These are phyloP conservation scores for Prillingera fragicola DNA, from an alignment of 1,284 basidiomycete genomes.

Conservation along the genomic window DNA sequence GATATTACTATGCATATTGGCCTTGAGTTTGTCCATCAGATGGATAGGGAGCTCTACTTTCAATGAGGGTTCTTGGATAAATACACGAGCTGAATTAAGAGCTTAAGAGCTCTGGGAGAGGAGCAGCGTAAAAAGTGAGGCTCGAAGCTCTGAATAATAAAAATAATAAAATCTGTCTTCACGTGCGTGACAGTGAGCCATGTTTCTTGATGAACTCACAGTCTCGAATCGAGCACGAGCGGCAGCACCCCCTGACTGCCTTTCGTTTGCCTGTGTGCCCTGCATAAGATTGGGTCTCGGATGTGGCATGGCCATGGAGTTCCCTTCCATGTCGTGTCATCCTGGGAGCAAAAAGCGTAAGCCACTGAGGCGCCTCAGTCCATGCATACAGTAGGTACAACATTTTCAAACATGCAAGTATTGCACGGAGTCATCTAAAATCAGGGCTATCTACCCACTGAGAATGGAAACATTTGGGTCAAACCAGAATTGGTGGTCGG, in stretches of 20 bases:
- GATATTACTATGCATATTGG: no score
- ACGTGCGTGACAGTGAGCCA: no score
- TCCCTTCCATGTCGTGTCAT: not conserved
- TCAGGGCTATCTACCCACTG: no score
- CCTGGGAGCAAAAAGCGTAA: not conserved
- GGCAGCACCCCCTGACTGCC: no score
- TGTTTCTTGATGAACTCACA: no score
- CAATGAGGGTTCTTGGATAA: not conserved
- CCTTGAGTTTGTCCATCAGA: no score
- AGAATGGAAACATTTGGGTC: constrained; percentile 6
- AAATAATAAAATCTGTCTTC: not conserved
- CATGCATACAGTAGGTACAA: not conserved
- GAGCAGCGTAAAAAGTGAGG: not conserved
- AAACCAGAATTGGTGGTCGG: constrained; percentile 7
- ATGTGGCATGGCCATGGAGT: constrained; percentile 1
- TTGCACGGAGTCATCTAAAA: no score
- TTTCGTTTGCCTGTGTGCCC: no score
- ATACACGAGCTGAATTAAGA: no score
- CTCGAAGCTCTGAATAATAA: not conserved
- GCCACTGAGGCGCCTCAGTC: not conserved
- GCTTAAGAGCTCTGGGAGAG: not conserved
- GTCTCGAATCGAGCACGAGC: no score
- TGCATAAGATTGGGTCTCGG: not conserved
- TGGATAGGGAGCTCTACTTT: not conserved
- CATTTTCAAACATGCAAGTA: not conserved